Evolutionary conservation across 768 basidiomycete genomes (phyloP), one percentile per base, ranked within the genome.

Genomic region (Boletus reticuloceps): DNA sequence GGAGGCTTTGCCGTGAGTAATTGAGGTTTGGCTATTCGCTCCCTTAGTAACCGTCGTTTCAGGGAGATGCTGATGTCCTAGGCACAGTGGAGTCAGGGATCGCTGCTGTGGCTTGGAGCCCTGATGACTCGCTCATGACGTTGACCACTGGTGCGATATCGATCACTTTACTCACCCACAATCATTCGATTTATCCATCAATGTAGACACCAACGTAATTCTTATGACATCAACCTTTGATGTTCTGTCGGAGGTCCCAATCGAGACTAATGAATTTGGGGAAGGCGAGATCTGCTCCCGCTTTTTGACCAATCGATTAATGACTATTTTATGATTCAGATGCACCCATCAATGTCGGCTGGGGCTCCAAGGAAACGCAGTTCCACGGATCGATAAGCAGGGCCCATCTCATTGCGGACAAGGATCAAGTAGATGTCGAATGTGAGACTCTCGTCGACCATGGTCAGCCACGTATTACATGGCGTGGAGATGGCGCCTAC

Each of bases 311-410:
- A 49, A 17, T 20, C 31, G 2, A 47, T 19, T 40, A 25, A 45
- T 69, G 38, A 63, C 43, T 47, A 56, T 31, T 62, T 44, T 38
- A 37, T 44, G 31, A 59, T 54, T 6, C 62, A 93, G 94, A 94
- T 68, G 83, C 86, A 25, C 91, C 91, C 3, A 93, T 98, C 64
- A 92, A 95, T 63, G 93, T 98, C 55, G 97, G 97, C 16, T 99
- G 97, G 97, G 97, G 97, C 39, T 90, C 91, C 2, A 96, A 95
- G 66, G 81, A 90, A 68, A 98, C 97, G 0, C 97, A 99, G 65
- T 99, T 99, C 68, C 94, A 98, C 62, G 97, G 97, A 11, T 96
- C 94, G 0, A 76, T 93, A 5, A 96, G 97, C 17, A 98, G 98
- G 69, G 74, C 81, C 2, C 67, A 70, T 60, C 65, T 70, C 52